Evolutionary conservation across 2,329 filamentous ascomycete genomes (phyloP).

Genomic region (Intubia oerlemansii): DNA sequence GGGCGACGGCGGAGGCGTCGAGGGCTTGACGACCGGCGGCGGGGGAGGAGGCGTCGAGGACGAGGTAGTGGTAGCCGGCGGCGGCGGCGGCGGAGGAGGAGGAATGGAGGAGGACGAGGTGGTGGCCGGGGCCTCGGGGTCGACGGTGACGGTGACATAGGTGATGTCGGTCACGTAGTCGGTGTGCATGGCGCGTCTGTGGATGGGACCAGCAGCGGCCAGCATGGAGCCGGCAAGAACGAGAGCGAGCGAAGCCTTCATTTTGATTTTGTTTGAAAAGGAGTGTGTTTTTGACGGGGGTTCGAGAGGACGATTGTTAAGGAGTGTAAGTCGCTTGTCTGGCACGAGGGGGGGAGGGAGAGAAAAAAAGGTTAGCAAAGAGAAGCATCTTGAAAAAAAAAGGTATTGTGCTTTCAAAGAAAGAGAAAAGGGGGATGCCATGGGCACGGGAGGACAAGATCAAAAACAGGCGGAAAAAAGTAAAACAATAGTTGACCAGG

Average conservation of each 20-base stretch:
- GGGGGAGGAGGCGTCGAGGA: not conserved
- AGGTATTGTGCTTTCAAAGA: too few species aligned
- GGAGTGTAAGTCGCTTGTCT: too few species aligned
- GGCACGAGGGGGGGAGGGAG: too few species aligned
- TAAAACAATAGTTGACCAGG: too few species aligned
- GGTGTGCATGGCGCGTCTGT: conserved; percentile 19
- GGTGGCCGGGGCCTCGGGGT: not conserved
- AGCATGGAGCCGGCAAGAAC: conserved; percentile 22
- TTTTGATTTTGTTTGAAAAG: conserved; percentile 16
- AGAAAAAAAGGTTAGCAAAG: too few species aligned
- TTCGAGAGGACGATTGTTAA: too few species aligned
- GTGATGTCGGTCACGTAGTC: conserved; percentile 19
- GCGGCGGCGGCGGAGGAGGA: not conserved
- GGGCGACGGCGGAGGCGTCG: not conserved
- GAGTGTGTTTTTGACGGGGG: not conserved
- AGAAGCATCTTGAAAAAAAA: not conserved
- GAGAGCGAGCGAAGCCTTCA: conserved; percentile 28
- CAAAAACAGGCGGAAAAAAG: too few species aligned
- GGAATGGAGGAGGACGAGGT: not conserved
- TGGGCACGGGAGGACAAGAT: too few species aligned
- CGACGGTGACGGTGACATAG: conserved; percentile 23
- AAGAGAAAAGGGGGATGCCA: too few species aligned
- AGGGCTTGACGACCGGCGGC: not conserved
- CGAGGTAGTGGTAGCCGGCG: conserved; percentile 1
- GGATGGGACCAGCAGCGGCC: conserved; percentile 22